Conservation (phyloP, 1,139 yeast genomes). For the Sugiyamaella xylanicola region DNA sequence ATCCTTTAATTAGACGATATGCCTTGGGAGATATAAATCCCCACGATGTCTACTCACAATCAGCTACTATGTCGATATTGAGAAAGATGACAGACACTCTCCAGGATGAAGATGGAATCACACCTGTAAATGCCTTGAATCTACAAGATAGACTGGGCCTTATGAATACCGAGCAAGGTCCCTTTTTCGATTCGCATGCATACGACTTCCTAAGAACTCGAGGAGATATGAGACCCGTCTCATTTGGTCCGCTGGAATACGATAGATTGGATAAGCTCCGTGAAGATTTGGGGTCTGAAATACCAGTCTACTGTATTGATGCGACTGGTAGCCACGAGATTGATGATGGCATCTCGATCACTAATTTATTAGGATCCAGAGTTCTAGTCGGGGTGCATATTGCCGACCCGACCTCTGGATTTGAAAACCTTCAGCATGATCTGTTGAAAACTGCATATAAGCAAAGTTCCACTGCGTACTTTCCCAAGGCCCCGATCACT, state of each 20-base stretch:
- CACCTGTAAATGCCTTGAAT: conserved; percentile 21
- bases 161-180: conserved; percentile 24
- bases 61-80: conserved; percentile 31
- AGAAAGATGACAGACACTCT: conserved; percentile 19
- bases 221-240: conserved; percentile 19
- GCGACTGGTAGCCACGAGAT: conserved; percentile 80
- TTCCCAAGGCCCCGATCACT: conserved; percentile 65
- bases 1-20: conserved; percentile 28
- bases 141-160: conserved; percentile 26
- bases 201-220: conserved; percentile 24
- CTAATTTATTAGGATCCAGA: conserved; percentile 35
- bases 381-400: conserved; percentile 67
- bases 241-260: conserved; percentile 3
- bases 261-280: conserved; percentile 26
- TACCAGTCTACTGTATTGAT: conserved; percentile 83
- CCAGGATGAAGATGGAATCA: conserved; percentile 20
- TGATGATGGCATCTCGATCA: conserved; percentile 86
- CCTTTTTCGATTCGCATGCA: conserved; percentile 27
- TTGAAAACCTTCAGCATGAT: conserved; percentile 47
- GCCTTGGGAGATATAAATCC: conserved; percentile 33
- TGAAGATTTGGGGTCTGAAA: conserved; percentile 41
- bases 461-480: conserved; percentile 69
- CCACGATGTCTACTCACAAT: conserved; percentile 29
- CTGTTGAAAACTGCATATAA: conserved; percentile 62
- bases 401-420: conserved; percentile 81